Base-by-base conservation (phyloP, 1,139 yeast genomes). In the Magnusiomyces paraingens region DNA sequence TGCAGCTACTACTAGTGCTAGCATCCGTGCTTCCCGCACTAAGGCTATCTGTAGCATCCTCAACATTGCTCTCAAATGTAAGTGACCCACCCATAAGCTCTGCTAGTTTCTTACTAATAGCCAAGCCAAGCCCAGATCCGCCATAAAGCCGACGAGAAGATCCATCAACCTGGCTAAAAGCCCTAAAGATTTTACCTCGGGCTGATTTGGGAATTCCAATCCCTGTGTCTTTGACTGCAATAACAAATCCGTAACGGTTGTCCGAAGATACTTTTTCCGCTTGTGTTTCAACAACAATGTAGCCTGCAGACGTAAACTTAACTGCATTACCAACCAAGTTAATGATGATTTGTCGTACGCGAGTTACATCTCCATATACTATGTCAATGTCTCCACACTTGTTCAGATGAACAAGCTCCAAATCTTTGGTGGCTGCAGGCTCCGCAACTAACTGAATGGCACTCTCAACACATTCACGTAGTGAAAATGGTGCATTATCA, bases 131-230 rank as follows among this genome's bases (percentile, higher is more conserved):
- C 0, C 86, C 86, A 0, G 84, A 73, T 1, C 86, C 86, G 12
- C 85, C 85, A 66, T 73, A 78, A 2, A 71, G 77, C 56, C 86
- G 69, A 58, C 80, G 71, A 0, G 83, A 74, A 1, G 83, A 79
- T 0, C 83, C 83, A 63, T 81, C 85, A 18, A 79, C 83, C 64
- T 81, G 85, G 41, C 81, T 77, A 61, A 81, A 81, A 1, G 82
- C 82, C 4, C 81, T 78, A 65, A 81, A 81, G 1, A 81, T 77
- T 64, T 77, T 79, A 46, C 70, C 68, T 40, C 72, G 70, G 2
- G 80, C 73, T 26, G 72, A 74, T 50, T 71, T 70, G 1, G 83
- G 82, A 49, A 81, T 81, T 4, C 86, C 85, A 57, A 81, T 80
- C n/a, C 86, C 85, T 0, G 84, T 78, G 60, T 81, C 86, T 47